Base-by-base conservation (phyloP, 2,329 filamentous ascomycete genomes). In the Diaporthe sp. region DNA sequence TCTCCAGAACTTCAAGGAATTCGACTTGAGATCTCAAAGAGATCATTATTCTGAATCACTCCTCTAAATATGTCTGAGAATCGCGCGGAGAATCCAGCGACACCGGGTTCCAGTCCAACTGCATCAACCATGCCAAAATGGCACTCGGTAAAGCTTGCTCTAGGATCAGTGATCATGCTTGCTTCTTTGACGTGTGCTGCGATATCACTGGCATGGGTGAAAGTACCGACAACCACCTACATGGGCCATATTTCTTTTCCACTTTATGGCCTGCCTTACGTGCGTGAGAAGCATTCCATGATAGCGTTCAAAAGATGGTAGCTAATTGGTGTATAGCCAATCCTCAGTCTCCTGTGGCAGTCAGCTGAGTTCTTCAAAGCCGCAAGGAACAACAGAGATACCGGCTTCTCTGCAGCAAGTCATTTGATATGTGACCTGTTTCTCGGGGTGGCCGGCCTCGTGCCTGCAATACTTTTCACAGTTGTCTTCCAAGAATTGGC, bases 241-340 rank as follows among this genome's bases (percentile, higher is more conserved):
- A 31, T 31, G 28, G 28, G 28, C 28, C 28, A 31, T 31, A 31
- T 31, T 31, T 31, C 28, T 31, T 31, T 31, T 31, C 28, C 28
- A 31, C 28, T 31, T 2, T 61, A 42, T 17, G 34, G 12, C 1
- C n/a, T 61, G 4, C 37, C 37, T 28, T 44, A 20, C 10, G 58
- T 61, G 13, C 6, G 58, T 42, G 10, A 25, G 28, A 9, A 20
- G 28, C 9, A 25, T 39, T n/a, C 57, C 34, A n/a, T 7, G 10
- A 15, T 0, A 5, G 2, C 0, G 1, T 61, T 10, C 0, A 9
- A 1, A 6, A 42, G 2, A 13, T 34, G 20, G 22, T 42, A n/a
- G 20, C 37, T 61, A 25, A 61, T 13, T 2, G 13, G 2, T 25
- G 20, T 3, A 15, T 9, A 61, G 58, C 58, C 58, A 7, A 6